Base-by-base conservation (phyloP, 768 basidiomycete genomes). In the Russula sp. region DNA sequence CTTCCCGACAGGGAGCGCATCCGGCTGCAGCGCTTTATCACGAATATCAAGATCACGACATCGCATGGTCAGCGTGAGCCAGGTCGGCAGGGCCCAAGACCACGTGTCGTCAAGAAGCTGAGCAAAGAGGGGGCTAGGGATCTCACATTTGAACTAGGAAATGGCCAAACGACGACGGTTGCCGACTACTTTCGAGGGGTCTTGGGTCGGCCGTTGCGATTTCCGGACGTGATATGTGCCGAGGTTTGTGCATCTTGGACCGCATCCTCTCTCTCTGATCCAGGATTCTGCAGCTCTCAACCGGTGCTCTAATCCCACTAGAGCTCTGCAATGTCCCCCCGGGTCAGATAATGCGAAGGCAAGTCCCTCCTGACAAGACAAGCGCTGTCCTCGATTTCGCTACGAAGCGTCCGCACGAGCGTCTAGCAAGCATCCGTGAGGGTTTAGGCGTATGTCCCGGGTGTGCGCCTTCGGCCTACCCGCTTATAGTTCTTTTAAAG, bases 281-380 rank as follows among this genome's bases (percentile, higher is more conserved):
- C n/a, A 62, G 14, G 5, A 29, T 35, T 47, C 45, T 59, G 39
- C 49, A 90, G 87, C 78, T 87, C 13, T 82, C 83, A 5, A 70
- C 74, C 29, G 81, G 81, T 1, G 88, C 88, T 0, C 68, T 84
- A 36, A 75, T 88, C 4, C 89, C 89, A 0, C 70, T 91, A 0
- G 89, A 91, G 65, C 70, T 83, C 2, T 90, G 88, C 68, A 71
- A 69, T 0, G 84, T 91, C 3, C 76, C 79, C 0, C 69, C 76
- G 0, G 88, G 88, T 0, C 89, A 91, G 66, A 81, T 89, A 42
- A 83, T 87, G 78, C 78, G 83, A 45, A 88, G 86, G 65, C 83
- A 87, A 52, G 75, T 92, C 0, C 87, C 88, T 0, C 75, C 83
- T 0, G 85, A 88, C 47, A 84, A 84, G 67, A 84, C 84, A 0